Base-by-base conservation (phyloP, 345 rosid species). In the Murraya koenigii region DNA sequence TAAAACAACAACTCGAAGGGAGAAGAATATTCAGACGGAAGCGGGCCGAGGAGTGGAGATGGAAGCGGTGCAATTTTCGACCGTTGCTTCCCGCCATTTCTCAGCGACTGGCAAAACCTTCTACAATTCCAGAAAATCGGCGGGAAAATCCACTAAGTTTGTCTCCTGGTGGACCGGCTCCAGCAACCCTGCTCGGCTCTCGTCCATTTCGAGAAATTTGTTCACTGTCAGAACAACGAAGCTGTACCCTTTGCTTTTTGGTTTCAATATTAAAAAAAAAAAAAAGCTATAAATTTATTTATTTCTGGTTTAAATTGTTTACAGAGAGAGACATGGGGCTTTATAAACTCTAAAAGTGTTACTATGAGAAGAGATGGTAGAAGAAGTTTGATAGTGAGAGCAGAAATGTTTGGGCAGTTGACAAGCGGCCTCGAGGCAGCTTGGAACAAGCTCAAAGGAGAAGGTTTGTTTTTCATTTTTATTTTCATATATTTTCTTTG, bases 361-460 rank as follows among this genome's bases (percentile, higher is more conserved):
- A 35, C 78, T 39, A 26, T 54, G 59, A 88, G 77, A 86, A 87
- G 92, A 77, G 84, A 79, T 65, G 82, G 77, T 56, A 82, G 66
- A 82, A 85, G 78, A 25, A 71, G 86, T 26, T 82, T 86, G 69
- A 90, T 96, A 71, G 91, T 96, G 38, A 88, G 87, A 79, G 97
- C 98, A 1, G 99, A 96, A 83, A 96, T 96, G 98, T 94, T 96
- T 84, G 98, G 95, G 25, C 99, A 92, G 85, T 80, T 96, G 75
- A 94, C 95, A 0, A 85, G 90, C 68, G 97, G 98, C n/a, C 99
- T 96, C 17, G 99, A 96, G 69, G 78, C 98, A 59, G 97, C 99
- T 83, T 96, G 99, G 99, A 92, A 77, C 86, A 96, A 91, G 88
- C 98, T 96, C 80, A 96, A 88, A 89, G 99, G 98, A 76, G 95